phyloP scores from a whole-genome alignment of 345 rosid species.

The Brassica napus region DNA sequence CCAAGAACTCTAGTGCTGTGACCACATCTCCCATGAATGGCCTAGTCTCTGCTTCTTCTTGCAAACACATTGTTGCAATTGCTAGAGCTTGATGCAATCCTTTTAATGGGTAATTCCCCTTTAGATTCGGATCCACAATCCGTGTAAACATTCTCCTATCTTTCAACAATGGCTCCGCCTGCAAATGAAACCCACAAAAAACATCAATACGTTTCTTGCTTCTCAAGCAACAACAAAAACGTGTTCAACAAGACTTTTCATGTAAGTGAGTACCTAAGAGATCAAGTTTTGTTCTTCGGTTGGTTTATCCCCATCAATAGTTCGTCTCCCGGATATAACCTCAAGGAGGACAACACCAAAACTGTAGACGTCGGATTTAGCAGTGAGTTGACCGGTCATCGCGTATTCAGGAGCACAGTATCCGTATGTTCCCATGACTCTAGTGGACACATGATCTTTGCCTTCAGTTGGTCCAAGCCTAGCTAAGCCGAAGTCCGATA shows the following conservation, averaged over 20 bases:
- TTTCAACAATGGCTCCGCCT: slow-evolving; percentile 58
- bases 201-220: neutral
- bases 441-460: slow-evolving; percentile 65
- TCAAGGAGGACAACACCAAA: slow-evolving; percentile 71
- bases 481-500: slow-evolving; percentile 76
- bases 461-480: slow-evolving; percentile 65
- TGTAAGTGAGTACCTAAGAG: slow-evolving; percentile 48
- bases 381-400: slow-evolving; percentile 56
- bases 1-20: slow-evolving; percentile 57
- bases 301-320: slow-evolving; percentile 52
- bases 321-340: slow-evolving; percentile 59
- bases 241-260: neutral
- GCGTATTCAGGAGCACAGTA: slow-evolving; percentile 77
- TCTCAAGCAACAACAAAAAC: slow-evolving; percentile 9
- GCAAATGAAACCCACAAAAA: slow-evolving; percentile 10
- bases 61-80: slow-evolving; percentile 63
- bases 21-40: slow-evolving; percentile 66
- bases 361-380: slow-evolving; percentile 66
- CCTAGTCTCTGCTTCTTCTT: slow-evolving; percentile 58
- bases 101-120: slow-evolving; percentile 51
- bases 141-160: slow-evolving; percentile 46
- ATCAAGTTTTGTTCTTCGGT: slow-evolving; percentile 58
- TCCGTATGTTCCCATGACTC: slow-evolving; percentile 77
- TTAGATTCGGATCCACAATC: slow-evolving; percentile 55
- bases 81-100: slow-evolving; percentile 64